Conservation (phyloP, 352 stramenopile species). For the Phytopythium boreale region DNA sequence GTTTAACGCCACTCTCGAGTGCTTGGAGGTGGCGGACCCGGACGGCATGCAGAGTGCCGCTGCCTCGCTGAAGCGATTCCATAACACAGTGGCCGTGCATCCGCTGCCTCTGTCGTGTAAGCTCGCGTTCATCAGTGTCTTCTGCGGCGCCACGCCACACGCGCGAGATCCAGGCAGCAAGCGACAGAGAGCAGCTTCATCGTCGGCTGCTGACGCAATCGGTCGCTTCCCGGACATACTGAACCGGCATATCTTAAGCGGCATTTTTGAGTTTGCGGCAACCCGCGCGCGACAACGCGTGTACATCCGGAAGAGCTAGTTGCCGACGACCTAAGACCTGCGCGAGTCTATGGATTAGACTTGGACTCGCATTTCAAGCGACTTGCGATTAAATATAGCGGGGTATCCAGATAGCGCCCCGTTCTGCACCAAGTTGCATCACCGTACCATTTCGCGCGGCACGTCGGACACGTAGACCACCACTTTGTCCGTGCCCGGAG, state of each 20-base stretch:
- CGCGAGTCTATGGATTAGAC: too few relatives aligned
- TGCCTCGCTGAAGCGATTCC: background rate
- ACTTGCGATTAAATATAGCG: too few relatives aligned
- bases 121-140: background rate
- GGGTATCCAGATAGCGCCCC: too few relatives aligned
- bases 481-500: slow-evolving; percentile 28
- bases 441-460: background rate
- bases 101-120: background rate
- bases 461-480: slow-evolving; percentile 10
- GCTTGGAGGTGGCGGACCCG: background rate
- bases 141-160: background rate
- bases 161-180: background rate
- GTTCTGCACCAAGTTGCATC: background rate
- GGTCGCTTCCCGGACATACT: background rate
- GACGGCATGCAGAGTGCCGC: background rate
- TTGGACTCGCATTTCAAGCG: too few relatives aligned
- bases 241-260: background rate
- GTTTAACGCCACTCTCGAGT: background rate
- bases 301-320: background rate
- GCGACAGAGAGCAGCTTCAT: background rate
- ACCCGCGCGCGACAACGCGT: background rate
- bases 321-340: too few relatives aligned
- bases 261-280: background rate
- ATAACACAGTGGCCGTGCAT: background rate
- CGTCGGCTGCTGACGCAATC: background rate